Evolutionary conservation across 352 stramenopile species (phyloP).

Genomic region (Globisporangium recalcitrans): DNA sequence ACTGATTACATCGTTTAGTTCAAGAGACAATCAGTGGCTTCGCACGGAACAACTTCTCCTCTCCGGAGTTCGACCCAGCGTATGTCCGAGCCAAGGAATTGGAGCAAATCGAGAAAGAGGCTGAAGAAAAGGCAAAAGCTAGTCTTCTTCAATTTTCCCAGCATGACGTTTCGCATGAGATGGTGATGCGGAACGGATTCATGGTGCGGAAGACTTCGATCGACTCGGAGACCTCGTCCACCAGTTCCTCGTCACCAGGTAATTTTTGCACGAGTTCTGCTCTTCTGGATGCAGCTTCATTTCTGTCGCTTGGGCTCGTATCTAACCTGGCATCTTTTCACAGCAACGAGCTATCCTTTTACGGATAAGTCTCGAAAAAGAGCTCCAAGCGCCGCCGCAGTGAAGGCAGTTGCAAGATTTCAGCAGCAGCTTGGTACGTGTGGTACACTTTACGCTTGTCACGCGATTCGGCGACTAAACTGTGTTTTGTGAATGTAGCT

Average conservation of each 20-base stretch:
- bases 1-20: conserved; percentile 3
- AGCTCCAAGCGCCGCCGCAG: conserved; percentile 33
- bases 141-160: conserved; percentile 50
- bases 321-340: not conserved
- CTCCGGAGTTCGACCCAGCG: conserved; percentile 40
- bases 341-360: conserved; percentile 62
- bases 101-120: conserved; percentile 41
- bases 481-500: conserved; percentile 15
- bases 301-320: not conserved
- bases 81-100: conserved; percentile 54
- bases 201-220: conserved; percentile 32
- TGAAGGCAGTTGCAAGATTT: conserved; percentile 49
- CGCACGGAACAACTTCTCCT: conserved; percentile 47
- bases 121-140: conserved; percentile 53
- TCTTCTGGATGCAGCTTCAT: not conserved
- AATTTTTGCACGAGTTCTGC: not conserved
- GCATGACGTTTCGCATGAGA: conserved; percentile 46
- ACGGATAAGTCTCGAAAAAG: conserved; percentile 43
- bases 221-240: conserved; percentile 16
- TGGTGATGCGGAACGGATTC: conserved; percentile 61
- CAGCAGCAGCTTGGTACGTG: conserved; percentile 51
- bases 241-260: conserved; percentile 14
- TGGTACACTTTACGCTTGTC: not conserved
- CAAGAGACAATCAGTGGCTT: conserved; percentile 30
- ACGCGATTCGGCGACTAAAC: not conserved